Evolutionary conservation across 768 basidiomycete species (phyloP).

Genomic region (Trametes cinnabarina): DNA sequence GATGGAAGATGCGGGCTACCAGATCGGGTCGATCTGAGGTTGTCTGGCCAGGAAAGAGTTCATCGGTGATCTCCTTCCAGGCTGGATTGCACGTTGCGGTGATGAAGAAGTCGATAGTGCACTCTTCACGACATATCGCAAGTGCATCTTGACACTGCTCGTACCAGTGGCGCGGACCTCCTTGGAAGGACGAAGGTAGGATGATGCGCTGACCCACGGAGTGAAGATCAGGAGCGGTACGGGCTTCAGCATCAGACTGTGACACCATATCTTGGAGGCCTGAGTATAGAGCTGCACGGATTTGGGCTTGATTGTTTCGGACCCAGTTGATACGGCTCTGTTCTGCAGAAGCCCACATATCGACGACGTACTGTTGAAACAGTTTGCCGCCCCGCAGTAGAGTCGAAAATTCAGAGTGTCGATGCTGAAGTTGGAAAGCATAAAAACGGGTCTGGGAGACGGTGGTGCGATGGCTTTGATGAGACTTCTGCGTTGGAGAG

Average conservation of each 20-base stretch:
- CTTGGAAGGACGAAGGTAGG: constrained; percentile 43
- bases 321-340: constrained; percentile 39
- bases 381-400: constrained; percentile 36
- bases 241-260: constrained; percentile 11
- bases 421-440: constrained; percentile 34
- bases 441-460: constrained; percentile 32
- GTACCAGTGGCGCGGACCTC: constrained; percentile 41
- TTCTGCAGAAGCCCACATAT: constrained; percentile 46
- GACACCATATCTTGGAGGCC: constrained; percentile 34
- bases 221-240: constrained; percentile 19
- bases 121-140: constrained; percentile 39
- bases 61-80: constrained; percentile 45
- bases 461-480: constrained; percentile 5
- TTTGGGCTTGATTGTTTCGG: constrained; percentile 31
- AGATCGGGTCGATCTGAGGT: constrained; percentile 46
- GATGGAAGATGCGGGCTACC: constrained; percentile 42
- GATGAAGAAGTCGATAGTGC: constrained; percentile 44
- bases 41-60: constrained; percentile 39
- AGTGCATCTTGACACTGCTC: constrained; percentile 45
- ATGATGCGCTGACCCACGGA: constrained; percentile 35
- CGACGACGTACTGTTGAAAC: constrained; percentile 45
- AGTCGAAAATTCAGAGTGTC: not conserved
- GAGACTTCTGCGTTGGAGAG: not conserved
- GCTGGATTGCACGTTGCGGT: constrained; percentile 52
- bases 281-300: constrained; percentile 36